A percentile compares a stretch with the other conserved stretches of the same genome.
These are phyloP conservation scores for Miamiensis avidus DNA, from an alignment of 169 alveolate species.

Conservation along the genomic window DNA sequence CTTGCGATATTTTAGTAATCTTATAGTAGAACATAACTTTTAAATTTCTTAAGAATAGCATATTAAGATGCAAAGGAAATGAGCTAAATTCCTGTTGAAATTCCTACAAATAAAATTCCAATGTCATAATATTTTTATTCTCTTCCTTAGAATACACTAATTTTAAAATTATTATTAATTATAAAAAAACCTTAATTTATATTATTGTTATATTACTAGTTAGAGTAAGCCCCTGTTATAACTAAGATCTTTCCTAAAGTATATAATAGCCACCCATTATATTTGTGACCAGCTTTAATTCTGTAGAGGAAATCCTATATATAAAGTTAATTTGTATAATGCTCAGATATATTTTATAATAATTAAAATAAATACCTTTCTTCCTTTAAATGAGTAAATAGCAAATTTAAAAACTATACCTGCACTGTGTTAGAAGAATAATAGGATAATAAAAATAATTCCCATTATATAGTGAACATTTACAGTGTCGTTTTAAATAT, in stretches of 20 bases:
- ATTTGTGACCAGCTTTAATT: not conserved
- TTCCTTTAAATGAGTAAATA: not conserved
- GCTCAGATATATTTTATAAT: too few species aligned
- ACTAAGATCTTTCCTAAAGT: not conserved
- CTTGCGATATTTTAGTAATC: not conserved
- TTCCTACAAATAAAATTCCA: not conserved
- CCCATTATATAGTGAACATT: not conserved
- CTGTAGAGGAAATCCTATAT: not conserved
- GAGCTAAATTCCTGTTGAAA: not conserved
- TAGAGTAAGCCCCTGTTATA: not conserved
- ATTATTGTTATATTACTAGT: not conserved
- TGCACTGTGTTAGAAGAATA: not conserved
- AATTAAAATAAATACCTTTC: not conserved
- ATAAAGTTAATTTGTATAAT: too few species aligned
- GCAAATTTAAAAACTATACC: not conserved
- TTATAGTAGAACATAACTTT: too few species aligned
- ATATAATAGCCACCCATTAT: not conserved
- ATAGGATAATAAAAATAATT: too few species aligned
- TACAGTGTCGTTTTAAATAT: not conserved
- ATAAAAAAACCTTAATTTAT: too few species aligned
- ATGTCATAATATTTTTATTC: not conserved
- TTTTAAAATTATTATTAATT: too few species aligned
- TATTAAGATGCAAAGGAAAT: not conserved
- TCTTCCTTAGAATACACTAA: not conserved
- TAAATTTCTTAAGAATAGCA: too few species aligned